Percentiles rank a stretch among this genome's conserved stretches.
phyloP scores from a whole-genome alignment of 371 early-diverging fungal species.

The Circinella minor region DNA sequence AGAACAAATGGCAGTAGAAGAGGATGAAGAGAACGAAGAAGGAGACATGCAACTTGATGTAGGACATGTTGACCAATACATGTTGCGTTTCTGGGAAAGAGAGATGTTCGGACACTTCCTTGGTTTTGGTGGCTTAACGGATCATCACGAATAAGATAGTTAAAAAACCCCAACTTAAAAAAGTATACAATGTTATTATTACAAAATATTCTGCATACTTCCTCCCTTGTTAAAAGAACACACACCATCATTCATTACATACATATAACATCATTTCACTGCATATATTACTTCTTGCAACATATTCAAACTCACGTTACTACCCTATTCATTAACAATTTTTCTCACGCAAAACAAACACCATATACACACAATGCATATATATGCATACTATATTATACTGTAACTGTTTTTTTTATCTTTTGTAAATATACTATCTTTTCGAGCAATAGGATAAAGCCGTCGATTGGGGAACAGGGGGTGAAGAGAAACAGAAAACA shows the following conservation, averaged over 20 bases:
- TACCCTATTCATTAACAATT: too few relatives aligned
- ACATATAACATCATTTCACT: too few relatives aligned
- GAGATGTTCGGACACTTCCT: slow-evolving; percentile 62
- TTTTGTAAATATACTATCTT: slow-evolving; percentile 4
- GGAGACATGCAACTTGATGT: slow-evolving; percentile 45
- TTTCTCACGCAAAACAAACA: too few relatives aligned
- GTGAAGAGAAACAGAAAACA: background rate
- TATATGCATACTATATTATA: background rate
- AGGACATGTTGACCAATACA: slow-evolving; percentile 76
- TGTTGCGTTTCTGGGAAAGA: slow-evolving; percentile 68
- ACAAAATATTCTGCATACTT: background rate
- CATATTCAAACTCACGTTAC: too few relatives aligned
- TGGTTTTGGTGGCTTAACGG: slow-evolving; percentile 63
- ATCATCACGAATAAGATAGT: background rate
- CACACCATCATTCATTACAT: too few relatives aligned
- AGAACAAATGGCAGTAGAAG: slow-evolving; percentile 21
- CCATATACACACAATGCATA: background rate
- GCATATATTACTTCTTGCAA: too few relatives aligned
- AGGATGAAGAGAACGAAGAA: slow-evolving; percentile 21
- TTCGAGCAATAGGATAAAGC: background rate
- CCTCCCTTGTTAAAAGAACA: background rate
- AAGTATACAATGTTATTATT: background rate
- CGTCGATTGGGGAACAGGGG: background rate
- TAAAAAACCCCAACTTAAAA: background rate
- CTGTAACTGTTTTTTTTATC: background rate